Conservation (phyloP, 768 basidiomycete species). For the Kwoniella europaea region DNA sequence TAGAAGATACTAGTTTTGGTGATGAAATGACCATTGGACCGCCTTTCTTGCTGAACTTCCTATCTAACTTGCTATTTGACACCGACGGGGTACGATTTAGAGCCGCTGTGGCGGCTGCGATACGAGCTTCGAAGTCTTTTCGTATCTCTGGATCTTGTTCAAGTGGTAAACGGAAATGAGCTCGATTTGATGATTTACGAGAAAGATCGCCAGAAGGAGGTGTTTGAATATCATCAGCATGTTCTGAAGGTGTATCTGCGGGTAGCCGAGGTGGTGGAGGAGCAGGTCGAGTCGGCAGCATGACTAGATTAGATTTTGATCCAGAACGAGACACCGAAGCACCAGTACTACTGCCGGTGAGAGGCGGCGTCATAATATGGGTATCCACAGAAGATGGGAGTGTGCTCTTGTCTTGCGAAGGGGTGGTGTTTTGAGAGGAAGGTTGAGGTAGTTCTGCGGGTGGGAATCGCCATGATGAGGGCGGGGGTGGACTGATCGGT, state of each 20-base stretch:
- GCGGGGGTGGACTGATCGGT: constrained; percentile 20
- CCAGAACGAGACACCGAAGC: constrained; percentile 8
- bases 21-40: constrained; percentile 45
- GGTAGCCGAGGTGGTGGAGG: constrained; percentile 8
- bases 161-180: constrained; percentile 14
- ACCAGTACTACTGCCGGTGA: constrained; percentile 5
- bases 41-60: constrained; percentile 40
- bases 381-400: constrained; percentile 18
- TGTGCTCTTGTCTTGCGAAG: constrained; percentile 10
- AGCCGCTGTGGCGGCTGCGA: constrained; percentile 49
- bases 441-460: not conserved
- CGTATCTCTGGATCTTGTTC: constrained; percentile 38
- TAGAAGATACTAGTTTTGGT: constrained; percentile 47
- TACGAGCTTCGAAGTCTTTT: constrained; percentile 47
- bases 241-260: constrained; percentile 21
- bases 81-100: constrained; percentile 45
- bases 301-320: constrained; percentile 8
- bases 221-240: constrained; percentile 26
- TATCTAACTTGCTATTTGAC: constrained; percentile 27
- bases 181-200: constrained; percentile 11
- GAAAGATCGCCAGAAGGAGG: constrained; percentile 14
- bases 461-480: constrained; percentile 26
- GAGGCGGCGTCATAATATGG: constrained; percentile 22
- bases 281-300: constrained; percentile 12
- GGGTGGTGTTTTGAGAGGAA: constrained; percentile 3